Conservation (phyloP, 2,329 filamentous ascomycete species). For the Epichloe typhina region DNA sequence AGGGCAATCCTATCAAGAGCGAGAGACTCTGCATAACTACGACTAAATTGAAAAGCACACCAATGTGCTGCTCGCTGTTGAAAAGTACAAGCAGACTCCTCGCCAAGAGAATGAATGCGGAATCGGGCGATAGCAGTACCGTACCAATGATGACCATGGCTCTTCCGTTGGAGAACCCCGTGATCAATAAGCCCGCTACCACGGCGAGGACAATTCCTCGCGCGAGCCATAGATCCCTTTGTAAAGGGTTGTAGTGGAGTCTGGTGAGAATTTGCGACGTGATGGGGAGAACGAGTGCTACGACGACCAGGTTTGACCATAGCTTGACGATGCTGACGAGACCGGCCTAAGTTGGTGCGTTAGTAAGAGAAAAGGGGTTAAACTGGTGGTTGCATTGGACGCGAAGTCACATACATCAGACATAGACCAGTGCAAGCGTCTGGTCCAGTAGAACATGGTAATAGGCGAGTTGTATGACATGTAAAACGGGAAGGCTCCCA, state of each 20-base stretch:
- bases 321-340: neutral
- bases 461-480: neutral
- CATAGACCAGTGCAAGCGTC: neutral
- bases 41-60: neutral
- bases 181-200: neutral
- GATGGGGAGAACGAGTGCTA: neutral
- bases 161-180: neutral
- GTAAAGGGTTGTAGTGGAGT: neutral
- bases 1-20: neutral
- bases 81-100: slow-evolving; percentile 2
- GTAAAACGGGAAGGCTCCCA: neutral
- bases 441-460: neutral
- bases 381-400: neutral
- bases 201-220: neutral
- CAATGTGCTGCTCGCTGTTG: slow-evolving; percentile 1
- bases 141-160: slow-evolving; percentile 3
- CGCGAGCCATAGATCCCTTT: slow-evolving; percentile 3
- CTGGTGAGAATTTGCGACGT: neutral
- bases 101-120: neutral
- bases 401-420: neutral
- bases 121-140: neutral
- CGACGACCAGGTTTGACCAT: neutral
- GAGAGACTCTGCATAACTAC: neutral
- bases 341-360: neutral
- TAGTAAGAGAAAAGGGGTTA: neutral